Percentiles rank a stretch among this genome's conserved stretches.
Evolutionary conservation across 768 basidiomycete genomes (phyloP).

Genomic region (Xerocomellus dryophilus): DNA sequence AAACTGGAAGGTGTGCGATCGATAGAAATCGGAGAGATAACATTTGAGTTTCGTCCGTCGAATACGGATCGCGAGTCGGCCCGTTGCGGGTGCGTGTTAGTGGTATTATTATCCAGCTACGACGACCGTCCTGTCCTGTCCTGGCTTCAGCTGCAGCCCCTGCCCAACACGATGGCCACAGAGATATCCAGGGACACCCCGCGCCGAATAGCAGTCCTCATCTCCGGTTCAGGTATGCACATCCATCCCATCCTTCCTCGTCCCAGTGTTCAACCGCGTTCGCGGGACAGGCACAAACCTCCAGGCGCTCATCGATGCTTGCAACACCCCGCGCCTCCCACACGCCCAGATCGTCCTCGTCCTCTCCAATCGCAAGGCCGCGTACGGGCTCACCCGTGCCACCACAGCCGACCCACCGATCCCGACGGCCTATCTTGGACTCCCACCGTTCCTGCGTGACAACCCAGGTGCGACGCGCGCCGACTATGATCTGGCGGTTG

Average conservation of each 20-base stretch:
- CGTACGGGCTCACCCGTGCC: slow-evolving; percentile 86
- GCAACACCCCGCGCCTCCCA: slow-evolving; percentile 69
- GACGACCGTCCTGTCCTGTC: slow-evolving; percentile 5
- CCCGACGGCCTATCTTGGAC: slow-evolving; percentile 75
- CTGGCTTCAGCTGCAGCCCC: not conserved
- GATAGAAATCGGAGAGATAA: not conserved
- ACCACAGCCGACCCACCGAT: slow-evolving; percentile 67
- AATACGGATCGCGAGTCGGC: not conserved
- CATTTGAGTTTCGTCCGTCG: not conserved
- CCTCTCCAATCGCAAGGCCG: slow-evolving; percentile 88
- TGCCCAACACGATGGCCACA: slow-evolving; percentile 1
- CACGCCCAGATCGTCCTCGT: slow-evolving; percentile 73
- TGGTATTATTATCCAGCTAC: not conserved
- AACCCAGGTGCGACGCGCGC: slow-evolving; percentile 69
- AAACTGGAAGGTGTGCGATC: not conserved
- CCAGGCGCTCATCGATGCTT: slow-evolving; percentile 92
- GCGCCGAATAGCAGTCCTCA: slow-evolving; percentile 38
- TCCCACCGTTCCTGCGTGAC: slow-evolving; percentile 78
- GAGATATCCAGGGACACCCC: not conserved
- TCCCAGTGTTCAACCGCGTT: not conserved
- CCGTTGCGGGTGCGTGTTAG: not conserved
- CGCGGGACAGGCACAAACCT: slow-evolving; percentile 78
- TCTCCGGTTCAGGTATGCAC: slow-evolving; percentile 61
- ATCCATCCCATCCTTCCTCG: not conserved
- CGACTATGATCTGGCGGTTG: slow-evolving; percentile 85